Evolutionary conservation across 208 protist genomes (phyloP).

Genomic region (Leishmania lainsoni): DNA sequence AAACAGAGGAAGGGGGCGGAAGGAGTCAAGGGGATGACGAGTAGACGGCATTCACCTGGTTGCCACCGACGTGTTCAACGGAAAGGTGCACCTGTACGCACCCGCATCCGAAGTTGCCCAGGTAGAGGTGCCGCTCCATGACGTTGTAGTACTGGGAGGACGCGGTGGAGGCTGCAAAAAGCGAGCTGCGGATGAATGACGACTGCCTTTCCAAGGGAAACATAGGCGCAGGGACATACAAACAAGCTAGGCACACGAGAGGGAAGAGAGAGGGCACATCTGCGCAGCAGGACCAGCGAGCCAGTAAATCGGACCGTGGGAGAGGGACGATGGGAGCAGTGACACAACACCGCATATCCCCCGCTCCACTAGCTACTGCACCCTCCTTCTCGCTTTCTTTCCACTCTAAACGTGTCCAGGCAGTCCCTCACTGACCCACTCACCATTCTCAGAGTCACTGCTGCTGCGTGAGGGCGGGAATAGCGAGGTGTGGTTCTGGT

Average conservation of each 20-base stretch:
- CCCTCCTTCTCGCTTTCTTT: not conserved
- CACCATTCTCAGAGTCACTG: not conserved
- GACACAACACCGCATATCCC: not conserved
- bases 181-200: not conserved
- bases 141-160: not conserved
- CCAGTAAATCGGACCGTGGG: no score
- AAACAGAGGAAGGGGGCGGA: not conserved
- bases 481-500: not conserved
- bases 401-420: not conserved
- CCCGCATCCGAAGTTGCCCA: not conserved
- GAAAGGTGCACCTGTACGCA: not conserved
- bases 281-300: not conserved
- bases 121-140: not conserved
- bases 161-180: not conserved
- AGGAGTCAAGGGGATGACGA: not conserved
- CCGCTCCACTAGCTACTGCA: not conserved
- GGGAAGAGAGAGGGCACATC: not conserved
- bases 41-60: not conserved
- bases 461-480: conserved; percentile 9
- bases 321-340: not conserved
- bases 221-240: not conserved
- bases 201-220: not conserved
- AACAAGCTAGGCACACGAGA: not conserved
- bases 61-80: not conserved
- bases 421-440: not conserved